Base-by-base conservation (phyloP, 306 rosid genomes). In the Comarum palustre region DNA sequence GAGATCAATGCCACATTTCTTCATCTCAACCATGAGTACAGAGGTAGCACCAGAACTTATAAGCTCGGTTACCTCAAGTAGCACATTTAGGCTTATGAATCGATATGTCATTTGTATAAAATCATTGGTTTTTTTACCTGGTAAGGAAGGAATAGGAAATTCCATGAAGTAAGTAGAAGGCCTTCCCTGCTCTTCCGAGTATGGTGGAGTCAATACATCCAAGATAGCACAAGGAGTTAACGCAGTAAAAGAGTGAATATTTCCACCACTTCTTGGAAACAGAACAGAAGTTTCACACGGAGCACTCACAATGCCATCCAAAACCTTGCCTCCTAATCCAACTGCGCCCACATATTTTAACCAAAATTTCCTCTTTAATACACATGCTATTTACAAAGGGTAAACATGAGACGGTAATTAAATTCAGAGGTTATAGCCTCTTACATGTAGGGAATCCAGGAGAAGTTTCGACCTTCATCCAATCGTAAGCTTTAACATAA, bases 201-300 rank as follows among this genome's bases (percentile, higher is more conserved):
- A 90, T 0, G 96, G 92, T 10, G 96, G 96, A 48, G 90, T 51
- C 25, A 87, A 75, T 66, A 90, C 92, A 67, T 90, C 96, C 19
- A 90, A 70, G 6, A 87, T 80, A 11, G 92, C 92, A 75, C 89
- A 85, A 1, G 87, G 73, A 42, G 89, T 83, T 71, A 87, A 55
- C 9, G 92, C 90, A 0, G 76, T 84, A 66, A 90, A 87, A 27
- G 83, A 78, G 73, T 90, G 96, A 63, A 90, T 84, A 78, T 90
- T 90, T 4, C 96, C 96, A 19, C 96, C 96, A 64, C 86, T 80
- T 60, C 72, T 79, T 64, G 96, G 96, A 79, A 82, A 90, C 27
- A 87, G 42, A 15, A 84, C 57, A 3, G 80, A 32, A 34, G 89
- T 64, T 29, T 90, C 86, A 34, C 84, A 66, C n/a, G 87, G 87